Conservation (phyloP, 208 protist genomes). For the Acanthamoeba culbertsoni region DNA sequence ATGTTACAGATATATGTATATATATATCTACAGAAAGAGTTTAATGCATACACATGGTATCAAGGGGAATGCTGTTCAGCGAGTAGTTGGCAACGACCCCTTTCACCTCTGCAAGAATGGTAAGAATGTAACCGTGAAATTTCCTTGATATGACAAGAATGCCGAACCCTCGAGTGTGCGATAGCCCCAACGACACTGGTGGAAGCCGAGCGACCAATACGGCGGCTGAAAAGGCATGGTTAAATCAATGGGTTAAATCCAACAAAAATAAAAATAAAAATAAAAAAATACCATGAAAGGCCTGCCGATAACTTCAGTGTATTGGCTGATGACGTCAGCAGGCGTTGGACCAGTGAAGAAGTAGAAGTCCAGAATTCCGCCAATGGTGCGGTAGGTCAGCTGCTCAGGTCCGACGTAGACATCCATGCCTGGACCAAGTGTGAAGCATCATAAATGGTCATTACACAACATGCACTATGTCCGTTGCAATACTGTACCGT, state of each 20-base stretch:
- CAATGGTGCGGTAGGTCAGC: conserved; percentile 62
- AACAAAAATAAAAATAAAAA: background rate
- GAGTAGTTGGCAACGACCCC: conserved; percentile 78
- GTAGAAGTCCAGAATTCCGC: conserved; percentile 85
- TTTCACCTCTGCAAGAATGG: conserved; percentile 63
- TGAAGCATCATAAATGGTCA: background rate
- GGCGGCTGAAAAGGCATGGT: background rate
- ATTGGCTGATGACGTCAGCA: conserved; percentile 78
- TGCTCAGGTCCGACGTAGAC: background rate
- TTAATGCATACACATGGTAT: conserved; percentile 72
- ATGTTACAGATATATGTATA: background rate
- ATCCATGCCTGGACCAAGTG: background rate
- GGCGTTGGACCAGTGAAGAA: conserved; percentile 82
- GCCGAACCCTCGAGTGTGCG: background rate
- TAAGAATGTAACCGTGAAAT: too few relatives aligned
- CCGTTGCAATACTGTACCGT: conserved; percentile 72
- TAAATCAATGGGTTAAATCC: too few relatives aligned
- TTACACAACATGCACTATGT: background rate
- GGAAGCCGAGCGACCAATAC: conserved; percentile 75
- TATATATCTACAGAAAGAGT: background rate
- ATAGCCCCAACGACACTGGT: conserved; percentile 87
- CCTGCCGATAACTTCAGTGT: conserved; percentile 79
- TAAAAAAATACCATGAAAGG: conserved; percentile 58
- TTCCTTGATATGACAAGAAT: too few relatives aligned
- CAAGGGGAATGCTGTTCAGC: conserved; percentile 81